Conservation (phyloP, 2,329 filamentous ascomycete genomes). For the Microdochium nivale region DNA sequence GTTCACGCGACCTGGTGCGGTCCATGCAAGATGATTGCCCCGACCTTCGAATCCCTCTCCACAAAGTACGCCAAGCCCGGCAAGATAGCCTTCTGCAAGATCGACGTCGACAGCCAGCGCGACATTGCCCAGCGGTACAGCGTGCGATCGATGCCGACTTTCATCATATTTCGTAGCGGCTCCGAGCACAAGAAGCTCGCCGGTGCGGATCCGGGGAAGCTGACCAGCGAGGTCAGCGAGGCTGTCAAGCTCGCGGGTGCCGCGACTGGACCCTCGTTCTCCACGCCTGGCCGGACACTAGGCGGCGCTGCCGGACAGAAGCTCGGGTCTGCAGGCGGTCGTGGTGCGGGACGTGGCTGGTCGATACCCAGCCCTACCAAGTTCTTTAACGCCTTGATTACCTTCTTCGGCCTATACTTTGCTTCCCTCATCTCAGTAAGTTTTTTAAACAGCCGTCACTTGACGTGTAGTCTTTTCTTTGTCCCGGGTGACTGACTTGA, state of each 20-base stretch:
- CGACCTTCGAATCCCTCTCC: conserved; percentile 78
- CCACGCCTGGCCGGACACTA: conserved; percentile 47
- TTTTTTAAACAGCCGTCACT: conserved; percentile 8
- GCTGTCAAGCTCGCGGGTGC: conserved; percentile 45
- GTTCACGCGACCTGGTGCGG: conserved; percentile 95
- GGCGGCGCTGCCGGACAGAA: conserved; percentile 27
- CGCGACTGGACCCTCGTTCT: conserved; percentile 40
- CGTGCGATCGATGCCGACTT: conserved; percentile 87
- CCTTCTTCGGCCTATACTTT: conserved; percentile 53
- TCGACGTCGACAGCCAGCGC: conserved; percentile 79
- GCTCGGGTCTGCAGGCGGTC: conserved; percentile 8
- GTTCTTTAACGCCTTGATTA: conserved; percentile 39
- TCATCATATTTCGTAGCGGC: conserved; percentile 79
- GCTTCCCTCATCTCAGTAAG: conserved; percentile 52
- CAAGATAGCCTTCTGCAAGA: conserved; percentile 81
- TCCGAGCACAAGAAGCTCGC: conserved; percentile 65
- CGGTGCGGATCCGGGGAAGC: conserved; percentile 70
- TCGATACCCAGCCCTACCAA: conserved; percentile 27
- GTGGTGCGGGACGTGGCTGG: conserved; percentile 11
- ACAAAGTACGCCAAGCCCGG: conserved; percentile 71
- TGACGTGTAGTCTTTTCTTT: neutral
- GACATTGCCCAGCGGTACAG: conserved; percentile 69
- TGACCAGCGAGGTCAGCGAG: conserved; percentile 70
- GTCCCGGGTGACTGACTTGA: conserved; percentile 1
- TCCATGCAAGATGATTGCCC: conserved; percentile 87